Conservation (phyloP, 2,329 filamentous ascomycete genomes). For the Colletotrichum lindemuthianum region DNA sequence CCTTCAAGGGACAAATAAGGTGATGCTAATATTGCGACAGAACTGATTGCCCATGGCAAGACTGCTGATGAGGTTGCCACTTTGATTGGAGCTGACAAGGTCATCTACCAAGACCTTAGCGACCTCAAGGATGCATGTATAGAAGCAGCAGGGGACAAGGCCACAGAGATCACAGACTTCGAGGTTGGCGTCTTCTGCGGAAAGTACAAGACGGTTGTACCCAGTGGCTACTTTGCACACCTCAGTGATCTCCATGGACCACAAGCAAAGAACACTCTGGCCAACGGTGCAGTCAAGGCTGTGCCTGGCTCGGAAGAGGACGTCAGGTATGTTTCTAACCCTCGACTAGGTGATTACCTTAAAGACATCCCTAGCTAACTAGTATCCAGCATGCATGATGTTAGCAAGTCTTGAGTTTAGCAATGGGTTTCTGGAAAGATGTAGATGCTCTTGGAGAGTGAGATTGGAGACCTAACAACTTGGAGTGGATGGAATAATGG, state of each 20-base stretch:
- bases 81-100: conserved; percentile 56
- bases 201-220: conserved; percentile 83
- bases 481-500: too few relatives aligned
- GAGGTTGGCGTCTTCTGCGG: conserved; percentile 95
- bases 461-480: too few relatives aligned
- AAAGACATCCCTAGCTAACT: too few relatives aligned
- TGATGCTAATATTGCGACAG: conserved; percentile 30
- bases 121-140: conserved; percentile 85
- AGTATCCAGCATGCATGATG: too few relatives aligned
- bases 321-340: too few relatives aligned
- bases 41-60: conserved; percentile 54
- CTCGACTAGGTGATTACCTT: too few relatives aligned
- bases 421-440: too few relatives aligned
- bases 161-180: conserved; percentile 67
- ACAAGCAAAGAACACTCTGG: too few relatives aligned
- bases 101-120: conserved; percentile 70
- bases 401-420: too few relatives aligned
- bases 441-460: too few relatives aligned
- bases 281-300: too few relatives aligned
- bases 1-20: background rate
- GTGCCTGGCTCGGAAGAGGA: too few relatives aligned
- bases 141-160: conserved; percentile 70
- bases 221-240: conserved; percentile 83
- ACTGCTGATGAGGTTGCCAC: conserved; percentile 53
- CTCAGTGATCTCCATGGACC: conserved; percentile 61